Conservation (phyloP, 345 rosid species). For the Camelina neglecta region DNA sequence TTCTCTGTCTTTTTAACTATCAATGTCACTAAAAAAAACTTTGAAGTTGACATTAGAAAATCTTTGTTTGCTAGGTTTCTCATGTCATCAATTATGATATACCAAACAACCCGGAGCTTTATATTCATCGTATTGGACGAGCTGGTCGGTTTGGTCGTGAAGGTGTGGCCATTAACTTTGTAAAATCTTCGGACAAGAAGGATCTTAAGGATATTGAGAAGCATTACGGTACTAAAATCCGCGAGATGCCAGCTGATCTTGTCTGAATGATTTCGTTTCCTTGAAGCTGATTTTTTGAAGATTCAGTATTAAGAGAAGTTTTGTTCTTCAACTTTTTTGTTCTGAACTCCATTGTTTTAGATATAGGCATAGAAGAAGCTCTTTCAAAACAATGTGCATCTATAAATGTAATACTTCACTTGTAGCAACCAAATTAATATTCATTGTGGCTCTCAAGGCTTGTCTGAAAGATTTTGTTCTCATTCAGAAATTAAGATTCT, state of each 20-base stretch:
- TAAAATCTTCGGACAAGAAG: constrained; percentile 83
- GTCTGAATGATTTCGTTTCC: constrained; percentile 39
- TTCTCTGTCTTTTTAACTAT: background rate
- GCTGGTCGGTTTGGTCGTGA: constrained; percentile 97
- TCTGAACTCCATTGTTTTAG: constrained; percentile 4
- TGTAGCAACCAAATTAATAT: background rate
- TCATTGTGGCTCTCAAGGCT: background rate
- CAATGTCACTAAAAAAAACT: background rate
- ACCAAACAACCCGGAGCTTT: constrained; percentile 93
- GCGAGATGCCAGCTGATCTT: constrained; percentile 91
- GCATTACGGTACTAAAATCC: constrained; percentile 78
- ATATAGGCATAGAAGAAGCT: constrained; percentile 5
- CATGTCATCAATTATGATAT: constrained; percentile 92
- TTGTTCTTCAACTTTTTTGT: constrained; percentile 10
- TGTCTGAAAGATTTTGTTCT: background rate
- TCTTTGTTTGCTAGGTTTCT: constrained; percentile 61
- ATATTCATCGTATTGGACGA: constrained; percentile 94
- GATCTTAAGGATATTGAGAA: constrained; percentile 76
- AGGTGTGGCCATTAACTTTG: constrained; percentile 92
- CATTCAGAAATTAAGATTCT: background rate
- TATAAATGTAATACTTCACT: constrained; percentile 5
- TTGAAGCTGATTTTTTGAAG: constrained; percentile 4
- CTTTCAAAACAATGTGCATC: background rate
- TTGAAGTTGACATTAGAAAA: background rate
- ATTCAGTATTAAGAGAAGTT: constrained; percentile 16